Evolutionary conservation across 164 flowering plant species (phyloP).

Genomic region (Santalum album): DNA sequence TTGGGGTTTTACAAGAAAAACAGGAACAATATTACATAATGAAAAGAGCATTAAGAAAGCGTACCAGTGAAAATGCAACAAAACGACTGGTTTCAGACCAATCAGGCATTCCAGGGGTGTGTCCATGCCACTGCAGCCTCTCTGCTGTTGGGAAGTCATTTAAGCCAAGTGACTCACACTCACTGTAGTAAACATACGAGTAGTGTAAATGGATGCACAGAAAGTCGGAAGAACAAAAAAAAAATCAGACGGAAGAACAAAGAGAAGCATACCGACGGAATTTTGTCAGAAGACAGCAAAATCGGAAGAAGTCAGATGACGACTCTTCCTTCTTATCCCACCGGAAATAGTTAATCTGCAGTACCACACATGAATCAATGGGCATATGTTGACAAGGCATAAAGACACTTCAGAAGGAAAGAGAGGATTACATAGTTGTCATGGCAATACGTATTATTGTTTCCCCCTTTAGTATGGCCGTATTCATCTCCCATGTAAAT

Average conservation of each 20-base stretch:
- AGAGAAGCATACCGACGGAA: conserved; percentile 51
- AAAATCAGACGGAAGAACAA: neutral
- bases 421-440: conserved; percentile 62
- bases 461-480: conserved; percentile 96
- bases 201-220: neutral
- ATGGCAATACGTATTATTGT: conserved; percentile 95
- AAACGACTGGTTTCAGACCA: conserved; percentile 87
- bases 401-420: conserved; percentile 4
- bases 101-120: conserved; percentile 57
- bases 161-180: conserved; percentile 83
- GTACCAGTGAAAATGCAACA: conserved; percentile 83
- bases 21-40: too few species aligned
- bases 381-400: neutral
- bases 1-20: too few species aligned
- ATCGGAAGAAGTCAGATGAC: conserved; percentile 71
- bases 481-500: conserved; percentile 94
- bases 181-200: conserved; percentile 30
- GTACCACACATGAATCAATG: neutral
- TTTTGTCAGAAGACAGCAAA: conserved; percentile 70
- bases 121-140: conserved; percentile 89
- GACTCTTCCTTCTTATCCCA: conserved; percentile 90
- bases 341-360: conserved; percentile 81
- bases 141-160: conserved; percentile 79
- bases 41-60: too few species aligned
- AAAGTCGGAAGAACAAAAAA: neutral